Conservation (phyloP, 2,329 filamentous ascomycete species). For the Westerdykella aurantiaca region DNA sequence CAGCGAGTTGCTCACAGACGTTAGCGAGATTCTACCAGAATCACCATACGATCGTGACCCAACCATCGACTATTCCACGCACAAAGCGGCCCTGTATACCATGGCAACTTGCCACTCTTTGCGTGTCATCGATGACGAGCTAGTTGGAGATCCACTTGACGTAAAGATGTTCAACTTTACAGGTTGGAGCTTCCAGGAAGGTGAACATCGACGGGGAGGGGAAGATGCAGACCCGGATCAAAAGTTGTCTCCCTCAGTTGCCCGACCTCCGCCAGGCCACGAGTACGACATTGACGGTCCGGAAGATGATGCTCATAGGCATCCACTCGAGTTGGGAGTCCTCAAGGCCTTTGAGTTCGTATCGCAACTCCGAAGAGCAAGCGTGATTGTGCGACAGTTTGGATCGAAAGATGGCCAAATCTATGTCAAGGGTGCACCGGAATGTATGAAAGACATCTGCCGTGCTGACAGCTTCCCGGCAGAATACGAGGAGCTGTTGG, state of each 20-base stretch:
- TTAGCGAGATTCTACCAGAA: conserved; percentile 53
- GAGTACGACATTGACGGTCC: conserved; percentile 54
- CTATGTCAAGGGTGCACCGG: conserved; percentile 93
- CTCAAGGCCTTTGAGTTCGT: conserved; percentile 91
- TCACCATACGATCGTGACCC: conserved; percentile 54
- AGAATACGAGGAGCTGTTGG: conserved; percentile 85
- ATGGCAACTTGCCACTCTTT: conserved; percentile 98
- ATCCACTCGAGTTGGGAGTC: conserved; percentile 77
- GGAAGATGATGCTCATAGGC: conserved; percentile 40
- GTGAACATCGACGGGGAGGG: conserved; percentile 60
- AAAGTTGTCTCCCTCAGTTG: conserved; percentile 79
- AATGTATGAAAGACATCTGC: conserved; percentile 94
- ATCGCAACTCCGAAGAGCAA: conserved; percentile 84
- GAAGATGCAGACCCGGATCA: conserved; percentile 72
- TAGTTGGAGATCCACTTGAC: conserved; percentile 89
- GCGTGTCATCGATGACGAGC: conserved; percentile 75
- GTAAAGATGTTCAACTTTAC: conserved; percentile 99
- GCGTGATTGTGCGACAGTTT: conserved; percentile 85
- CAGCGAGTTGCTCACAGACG: conserved; percentile 66
- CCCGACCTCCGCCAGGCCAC: conserved; percentile 64
- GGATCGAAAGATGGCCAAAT: conserved; percentile 77
- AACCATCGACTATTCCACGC: conserved; percentile 54
- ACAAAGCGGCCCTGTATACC: conserved; percentile 73
- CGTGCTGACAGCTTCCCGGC: conserved; percentile 72
- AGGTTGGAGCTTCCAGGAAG: conserved; percentile 86